phyloP scores from a whole-genome alignment of 2,329 filamentous ascomycete species.

The Ceratocystis huliohia region DNA sequence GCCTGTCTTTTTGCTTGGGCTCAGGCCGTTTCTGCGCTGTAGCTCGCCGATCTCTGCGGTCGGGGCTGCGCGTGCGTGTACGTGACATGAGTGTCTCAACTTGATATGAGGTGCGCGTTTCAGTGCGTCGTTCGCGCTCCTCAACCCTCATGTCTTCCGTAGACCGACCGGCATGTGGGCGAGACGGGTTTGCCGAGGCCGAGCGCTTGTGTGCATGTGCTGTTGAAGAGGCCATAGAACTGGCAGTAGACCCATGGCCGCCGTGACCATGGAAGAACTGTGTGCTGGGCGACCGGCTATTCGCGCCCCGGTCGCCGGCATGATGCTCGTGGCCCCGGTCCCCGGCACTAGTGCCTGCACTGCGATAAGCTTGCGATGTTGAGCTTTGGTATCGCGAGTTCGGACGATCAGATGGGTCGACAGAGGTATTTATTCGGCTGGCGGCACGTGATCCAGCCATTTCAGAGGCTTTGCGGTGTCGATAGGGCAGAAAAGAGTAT shows the following conservation, averaged over 20 bases:
- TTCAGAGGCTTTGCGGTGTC: not conserved
- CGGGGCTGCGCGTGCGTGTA: slow-evolving; percentile 47
- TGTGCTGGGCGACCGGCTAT: slow-evolving; percentile 29
- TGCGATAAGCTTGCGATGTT: slow-evolving; percentile 26
- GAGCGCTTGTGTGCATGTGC: slow-evolving; percentile 42
- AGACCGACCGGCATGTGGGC: slow-evolving; percentile 30
- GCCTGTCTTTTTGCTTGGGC: slow-evolving; percentile 35
- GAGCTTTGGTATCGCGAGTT: slow-evolving; percentile 19
- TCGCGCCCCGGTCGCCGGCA: slow-evolving; percentile 24
- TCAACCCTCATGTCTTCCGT: slow-evolving; percentile 33
- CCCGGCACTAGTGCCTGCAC: slow-evolving; percentile 23
- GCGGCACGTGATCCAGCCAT: slow-evolving; percentile 21
- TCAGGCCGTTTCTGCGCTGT: slow-evolving; percentile 31
- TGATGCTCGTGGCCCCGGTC: slow-evolving; percentile 24
- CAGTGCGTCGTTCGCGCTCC: slow-evolving; percentile 41
- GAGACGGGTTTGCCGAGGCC: slow-evolving; percentile 41
- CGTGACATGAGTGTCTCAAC: slow-evolving; percentile 49
- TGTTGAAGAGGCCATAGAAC: not conserved
- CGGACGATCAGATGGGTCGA: slow-evolving; percentile 15
- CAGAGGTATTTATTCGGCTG: slow-evolving; percentile 18
- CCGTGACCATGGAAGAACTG: slow-evolving; percentile 21
- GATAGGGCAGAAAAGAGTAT: not conserved
- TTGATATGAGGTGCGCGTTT: slow-evolving; percentile 45
- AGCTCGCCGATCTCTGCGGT: slow-evolving; percentile 31
- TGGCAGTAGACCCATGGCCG: not conserved